Evolutionary conservation across 495 filamentous ascomycete genomes (phyloP).

Genomic region (Aeminium ludgeri): DNA sequence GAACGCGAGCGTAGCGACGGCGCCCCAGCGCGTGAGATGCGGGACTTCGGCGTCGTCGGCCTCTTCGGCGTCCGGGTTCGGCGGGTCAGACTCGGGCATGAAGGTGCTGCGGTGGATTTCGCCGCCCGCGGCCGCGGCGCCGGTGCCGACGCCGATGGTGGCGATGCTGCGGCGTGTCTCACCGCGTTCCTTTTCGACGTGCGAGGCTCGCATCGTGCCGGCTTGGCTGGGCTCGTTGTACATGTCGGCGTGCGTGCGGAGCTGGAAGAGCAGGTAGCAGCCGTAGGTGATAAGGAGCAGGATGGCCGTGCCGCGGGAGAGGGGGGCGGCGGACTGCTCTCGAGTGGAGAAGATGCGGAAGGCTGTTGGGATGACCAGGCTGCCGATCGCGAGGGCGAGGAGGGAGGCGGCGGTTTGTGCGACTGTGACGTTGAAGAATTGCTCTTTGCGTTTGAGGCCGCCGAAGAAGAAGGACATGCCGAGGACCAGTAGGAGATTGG

Average conservation of each 20-base stretch:
- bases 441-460: slow-evolving; percentile 60
- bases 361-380: slow-evolving; percentile 76
- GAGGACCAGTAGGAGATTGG: slow-evolving; percentile 79
- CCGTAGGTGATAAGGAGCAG: slow-evolving; percentile 20
- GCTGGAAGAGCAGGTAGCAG: slow-evolving; percentile 21
- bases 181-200: slow-evolving; percentile 35
- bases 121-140: slow-evolving; percentile 27
- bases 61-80: too few species aligned
- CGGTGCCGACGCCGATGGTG: slow-evolving; percentile 37
- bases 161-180: slow-evolving; percentile 45
- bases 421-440: slow-evolving; percentile 86
- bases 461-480: slow-evolving; percentile 87
- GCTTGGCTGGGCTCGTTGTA: slow-evolving; percentile 63
- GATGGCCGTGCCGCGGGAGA: slow-evolving; percentile 18
- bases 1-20: slow-evolving; percentile 48
- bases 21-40: slow-evolving; percentile 50
- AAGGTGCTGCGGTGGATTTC: slow-evolving; percentile 31
- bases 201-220: slow-evolving; percentile 32
- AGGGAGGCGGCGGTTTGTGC: slow-evolving; percentile 79
- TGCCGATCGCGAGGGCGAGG: slow-evolving; percentile 60
- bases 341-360: slow-evolving; percentile 36
- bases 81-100: slow-evolving; percentile 27
- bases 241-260: slow-evolving; percentile 40
- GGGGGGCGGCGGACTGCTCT: slow-evolving; percentile 6
- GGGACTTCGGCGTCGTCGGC: slow-evolving; percentile 52